phyloP scores from a whole-genome alignment of 106 monocot species.

The Xerophyta viscosa region DNA sequence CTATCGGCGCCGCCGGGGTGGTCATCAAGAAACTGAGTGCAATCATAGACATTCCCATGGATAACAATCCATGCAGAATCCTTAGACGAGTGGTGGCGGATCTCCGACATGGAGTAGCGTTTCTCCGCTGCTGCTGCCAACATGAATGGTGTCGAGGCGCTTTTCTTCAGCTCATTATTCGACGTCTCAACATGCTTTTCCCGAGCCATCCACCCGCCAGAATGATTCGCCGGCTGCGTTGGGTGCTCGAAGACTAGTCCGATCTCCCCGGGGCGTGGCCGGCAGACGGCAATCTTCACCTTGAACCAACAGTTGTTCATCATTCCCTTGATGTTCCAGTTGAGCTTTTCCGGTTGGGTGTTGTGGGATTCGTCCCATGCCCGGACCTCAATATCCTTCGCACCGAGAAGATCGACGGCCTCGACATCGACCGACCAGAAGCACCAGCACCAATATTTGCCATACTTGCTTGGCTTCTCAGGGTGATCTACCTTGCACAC shows the following conservation, averaged over 20 bases:
- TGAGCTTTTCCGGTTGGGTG: conserved; percentile 92
- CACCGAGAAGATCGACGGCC: conserved; percentile 44
- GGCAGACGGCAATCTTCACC: conserved; percentile 49
- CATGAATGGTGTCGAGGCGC: conserved; percentile 56
- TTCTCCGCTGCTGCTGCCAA: conserved; percentile 22
- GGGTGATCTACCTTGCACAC: conserved; percentile 54
- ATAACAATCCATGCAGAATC: conserved; percentile 87
- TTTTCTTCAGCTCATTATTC: conserved; percentile 33
- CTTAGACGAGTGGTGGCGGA: conserved; percentile 43
- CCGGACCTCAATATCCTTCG: conserved; percentile 79
- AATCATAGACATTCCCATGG: conserved; percentile 81
- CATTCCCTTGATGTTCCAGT: conserved; percentile 98
- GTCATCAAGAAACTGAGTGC: conserved; percentile 82
- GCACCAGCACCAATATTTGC: conserved; percentile 99
- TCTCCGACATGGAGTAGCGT: conserved; percentile 46
- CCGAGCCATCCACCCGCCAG: conserved; percentile 83
- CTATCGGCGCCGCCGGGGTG: conserved; percentile 93
- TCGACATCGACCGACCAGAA: conserved; percentile 85
- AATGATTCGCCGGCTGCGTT: conserved; percentile 69
- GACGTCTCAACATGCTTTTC: conserved; percentile 46
- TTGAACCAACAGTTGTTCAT: conserved; percentile 99
- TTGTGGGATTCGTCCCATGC: conserved; percentile 91
- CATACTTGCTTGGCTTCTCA: conserved; percentile 83
- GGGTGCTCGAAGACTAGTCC: conserved; percentile 87
- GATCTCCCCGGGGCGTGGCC: conserved; percentile 55